Conservation (phyloP, 257 asterid species). For the Fraxinus pennsylvanica region DNA sequence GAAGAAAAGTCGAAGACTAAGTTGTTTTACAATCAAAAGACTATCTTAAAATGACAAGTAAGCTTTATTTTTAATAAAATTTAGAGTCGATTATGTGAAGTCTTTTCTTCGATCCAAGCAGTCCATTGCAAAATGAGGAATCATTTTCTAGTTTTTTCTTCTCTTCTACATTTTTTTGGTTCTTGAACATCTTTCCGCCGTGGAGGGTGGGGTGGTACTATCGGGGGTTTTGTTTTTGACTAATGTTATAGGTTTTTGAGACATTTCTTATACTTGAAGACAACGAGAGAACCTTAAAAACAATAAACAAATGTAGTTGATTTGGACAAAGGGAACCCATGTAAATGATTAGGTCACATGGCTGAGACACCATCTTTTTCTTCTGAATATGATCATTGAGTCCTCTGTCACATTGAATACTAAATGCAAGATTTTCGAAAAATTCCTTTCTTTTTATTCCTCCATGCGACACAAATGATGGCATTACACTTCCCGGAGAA, state of each 20-base stretch:
- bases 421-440: conserved; percentile 6
- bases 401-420: conserved; percentile 20
- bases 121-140: no score
- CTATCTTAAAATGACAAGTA: no score
- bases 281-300: background rate
- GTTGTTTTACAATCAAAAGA: no score
- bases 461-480: conserved; percentile 57
- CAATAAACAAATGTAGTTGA: conserved; percentile 1
- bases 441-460: conserved; percentile 38
- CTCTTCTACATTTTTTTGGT: background rate
- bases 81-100: no score
- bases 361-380: conserved; percentile 37
- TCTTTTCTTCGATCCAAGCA: no score
- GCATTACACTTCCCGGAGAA: conserved; percentile 53
- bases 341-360: conserved; percentile 81
- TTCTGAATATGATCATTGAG: conserved; percentile 28
- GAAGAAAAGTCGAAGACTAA: no score
- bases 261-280: background rate
- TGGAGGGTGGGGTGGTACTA: no score
- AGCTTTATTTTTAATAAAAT: no score
- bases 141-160: no score
- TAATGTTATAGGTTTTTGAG: background rate
- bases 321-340: conserved; percentile 37
- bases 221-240: background rate
- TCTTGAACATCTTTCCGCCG: background rate